These are phyloP conservation scores for Brassica napus DNA, from an alignment of 345 rosid species.

Conservation along the genomic window Da-Ae NC_063446.1:55060501-55061000, in stretches of 20 bases:
- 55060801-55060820: neutral
- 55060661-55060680: neutral
- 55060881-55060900: neutral
- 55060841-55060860: neutral
- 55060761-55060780: neutral
- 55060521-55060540: too few species aligned
- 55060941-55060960: neutral
- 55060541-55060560: too few species aligned
- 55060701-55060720: neutral
- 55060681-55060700: neutral
- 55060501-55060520: too few species aligned
- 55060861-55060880: neutral
- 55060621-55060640: constrained; percentile 5
- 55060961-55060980: constrained; percentile 2
- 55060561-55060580: too few species aligned
- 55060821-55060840: neutral
- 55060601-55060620: neutral
- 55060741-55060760: too few species aligned
- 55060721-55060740: too few species aligned
- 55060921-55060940: neutral
- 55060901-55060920: neutral
- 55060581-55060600: too few species aligned
- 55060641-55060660: neutral
- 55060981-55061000: constrained; percentile 6
- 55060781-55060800: neutral